Conservation (phyloP, 2,329 filamentous ascomycete species). For the Beauveria pseudobassiana region DNA sequence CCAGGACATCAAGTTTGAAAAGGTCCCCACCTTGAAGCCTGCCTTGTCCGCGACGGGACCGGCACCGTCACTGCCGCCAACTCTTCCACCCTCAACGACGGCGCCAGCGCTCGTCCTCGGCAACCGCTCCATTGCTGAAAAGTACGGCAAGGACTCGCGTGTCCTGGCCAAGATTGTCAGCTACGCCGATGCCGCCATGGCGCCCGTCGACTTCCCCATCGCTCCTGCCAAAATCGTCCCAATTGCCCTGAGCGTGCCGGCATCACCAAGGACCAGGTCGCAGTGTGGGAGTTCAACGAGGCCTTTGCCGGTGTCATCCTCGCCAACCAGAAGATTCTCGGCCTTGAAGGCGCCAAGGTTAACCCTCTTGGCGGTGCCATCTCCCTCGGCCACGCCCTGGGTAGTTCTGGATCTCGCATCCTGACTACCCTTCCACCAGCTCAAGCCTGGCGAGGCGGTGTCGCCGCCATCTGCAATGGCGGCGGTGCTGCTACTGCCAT, state of each 20-base stretch:
- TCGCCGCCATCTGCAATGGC: slow-evolving; percentile 94
- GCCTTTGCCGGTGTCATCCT: slow-evolving; percentile 94
- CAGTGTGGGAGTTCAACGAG: slow-evolving; percentile 98
- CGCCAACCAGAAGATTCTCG: slow-evolving; percentile 87
- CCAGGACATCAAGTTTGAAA: slow-evolving; percentile 78
- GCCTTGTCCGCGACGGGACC: slow-evolving; percentile 75
- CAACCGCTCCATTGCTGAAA: slow-evolving; percentile 69
- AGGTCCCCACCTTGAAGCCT: slow-evolving; percentile 78
- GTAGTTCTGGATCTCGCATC: slow-evolving; percentile 88
- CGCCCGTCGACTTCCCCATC: slow-evolving; percentile 88
- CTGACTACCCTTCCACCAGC: slow-evolving; percentile 81
- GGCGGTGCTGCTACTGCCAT: slow-evolving; percentile 87
- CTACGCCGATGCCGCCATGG: slow-evolving; percentile 82
- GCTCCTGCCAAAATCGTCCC: slow-evolving; percentile 90
- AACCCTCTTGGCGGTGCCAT: slow-evolving; percentile 90
- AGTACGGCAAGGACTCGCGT: slow-evolving; percentile 70
- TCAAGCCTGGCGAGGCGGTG: slow-evolving; percentile 86
- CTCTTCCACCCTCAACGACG: slow-evolving; percentile 89
- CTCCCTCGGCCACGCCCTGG: slow-evolving; percentile 82
- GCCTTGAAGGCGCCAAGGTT: slow-evolving; percentile 69
- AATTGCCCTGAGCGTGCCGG: slow-evolving; percentile 80
- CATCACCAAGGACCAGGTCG: slow-evolving; percentile 84
- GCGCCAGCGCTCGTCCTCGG: slow-evolving; percentile 87
- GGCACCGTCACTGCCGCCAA: slow-evolving; percentile 94
- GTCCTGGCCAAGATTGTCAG: slow-evolving; percentile 83